Evolutionary conservation across 2,329 filamentous ascomycete species (phyloP), one percentile per base, ranked within the genome.

Genomic region (Cyclaneusma minus): DNA sequence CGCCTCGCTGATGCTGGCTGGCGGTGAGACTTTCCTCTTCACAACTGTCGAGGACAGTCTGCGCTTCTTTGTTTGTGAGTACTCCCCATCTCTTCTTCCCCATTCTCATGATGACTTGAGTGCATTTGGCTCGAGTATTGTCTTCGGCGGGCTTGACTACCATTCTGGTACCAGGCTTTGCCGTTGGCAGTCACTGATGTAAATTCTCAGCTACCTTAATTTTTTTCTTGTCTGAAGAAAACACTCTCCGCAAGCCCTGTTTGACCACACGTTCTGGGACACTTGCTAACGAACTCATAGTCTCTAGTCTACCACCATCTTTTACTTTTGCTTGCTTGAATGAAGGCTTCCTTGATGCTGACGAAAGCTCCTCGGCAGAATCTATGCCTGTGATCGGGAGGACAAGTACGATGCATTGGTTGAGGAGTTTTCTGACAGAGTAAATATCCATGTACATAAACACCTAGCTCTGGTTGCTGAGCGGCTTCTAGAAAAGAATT

Each of bases 91-190:
- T 22, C 29, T 12, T 24, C 18, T 24, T 17, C 18, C 24, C 27
- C 24, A 22, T 16, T 45, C 45, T 51, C 52, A 84, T 91, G 87
- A 95, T 95, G 87, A 95, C 87, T 83, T 87, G 87, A 95, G 87
- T 85, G 87, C 87, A 95, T 95, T 95, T 95, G 87, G 87, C 87
- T 95, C 83, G 87, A 95, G 87, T 67, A 92, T 84, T 71, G 72
- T 62, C 56, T 60, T 63, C 59, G 56, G 59, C 50, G 54, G 45
- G 55, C 55, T 60, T 60, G 62, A 62, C 56, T 59, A 62, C 76
- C 79, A 73, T 93, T 77, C 68, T 87, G 82, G 77, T 63, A 55
- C 59, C 58, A 57, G 56, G 58, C 44, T 48, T 49, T 40, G 58
- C 54, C 52, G 60, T 59, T 59, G 60, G 62, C 67, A 69, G 76